Evolutionary conservation across 305 asterid genomes (phyloP).

Genomic region (Fraxinus albicans): DNA sequence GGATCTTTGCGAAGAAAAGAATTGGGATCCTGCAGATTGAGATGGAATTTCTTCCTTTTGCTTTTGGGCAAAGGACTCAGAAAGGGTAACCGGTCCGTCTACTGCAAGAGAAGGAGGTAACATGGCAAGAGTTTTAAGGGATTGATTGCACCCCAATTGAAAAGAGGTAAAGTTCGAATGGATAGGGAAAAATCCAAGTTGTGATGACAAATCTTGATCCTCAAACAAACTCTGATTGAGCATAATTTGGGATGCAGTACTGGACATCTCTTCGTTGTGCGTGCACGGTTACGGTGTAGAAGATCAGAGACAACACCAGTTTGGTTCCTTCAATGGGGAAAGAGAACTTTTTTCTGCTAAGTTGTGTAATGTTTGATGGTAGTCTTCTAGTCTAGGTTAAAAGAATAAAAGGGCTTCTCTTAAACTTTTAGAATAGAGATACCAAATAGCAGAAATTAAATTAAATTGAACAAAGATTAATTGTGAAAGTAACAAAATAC

Average conservation of each 20-base stretch:
- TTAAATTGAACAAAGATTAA: neutral
- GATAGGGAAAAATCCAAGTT: conserved; percentile 55
- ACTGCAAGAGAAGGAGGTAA: conserved; percentile 23
- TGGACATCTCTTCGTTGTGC: conserved; percentile 25
- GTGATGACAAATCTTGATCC: conserved; percentile 69
- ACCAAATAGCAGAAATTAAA: neutral
- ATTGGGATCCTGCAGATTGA: conserved; percentile 50
- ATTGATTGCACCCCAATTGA: conserved; percentile 42
- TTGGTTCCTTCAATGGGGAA: conserved; percentile 11
- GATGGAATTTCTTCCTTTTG: conserved; percentile 40
- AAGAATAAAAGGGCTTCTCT: conserved; percentile 12
- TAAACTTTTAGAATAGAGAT: conserved; percentile 6
- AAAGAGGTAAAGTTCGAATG: conserved; percentile 40
- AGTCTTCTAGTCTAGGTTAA: conserved; percentile 22
- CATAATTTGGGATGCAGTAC: conserved; percentile 35
- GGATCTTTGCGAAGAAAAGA: conserved; percentile 64
- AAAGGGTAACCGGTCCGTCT: conserved; percentile 36
- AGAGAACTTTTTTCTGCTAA: neutral
- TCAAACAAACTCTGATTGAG: conserved; percentile 57
- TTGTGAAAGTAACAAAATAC: conserved; percentile 14
- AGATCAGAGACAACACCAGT: neutral
- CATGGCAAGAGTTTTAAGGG: conserved; percentile 48
- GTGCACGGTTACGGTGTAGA: neutral
- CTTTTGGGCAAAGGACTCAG: conserved; percentile 34
- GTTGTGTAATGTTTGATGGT: conserved; percentile 1